Evolutionary conservation across 2,329 filamentous ascomycete species (phyloP), one percentile per base, ranked within the genome.

Genomic region (Epichloe gansuensis): DNA sequence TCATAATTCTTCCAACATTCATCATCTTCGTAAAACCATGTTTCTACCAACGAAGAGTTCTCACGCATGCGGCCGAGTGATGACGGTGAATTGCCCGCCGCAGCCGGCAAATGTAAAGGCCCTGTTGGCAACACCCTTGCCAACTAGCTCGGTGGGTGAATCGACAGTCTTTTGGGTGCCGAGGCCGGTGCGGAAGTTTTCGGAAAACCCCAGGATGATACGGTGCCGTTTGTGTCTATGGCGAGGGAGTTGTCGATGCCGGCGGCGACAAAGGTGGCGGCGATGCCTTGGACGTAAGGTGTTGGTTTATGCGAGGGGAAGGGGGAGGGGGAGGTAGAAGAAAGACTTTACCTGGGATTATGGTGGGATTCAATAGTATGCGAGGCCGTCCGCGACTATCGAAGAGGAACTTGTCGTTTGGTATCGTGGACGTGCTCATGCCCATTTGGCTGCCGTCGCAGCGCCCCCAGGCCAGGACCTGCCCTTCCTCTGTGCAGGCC

Each of bases 201-300:
- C 78, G 9, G 78, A 83, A 69, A 88, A 88, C 3, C 86, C 85
- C 85, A 89, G 4, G 77, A 77, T 66, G 81, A 88, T 12, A 82
- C 82, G 59, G 78, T 77, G 54, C 86, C 85, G 46, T 83, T 74
- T 51, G 72, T 72, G 56, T 78, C 79, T 59, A 89, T 74, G 38
- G 78, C 82, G 53, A 89, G 77, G 55, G 75, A 82, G 65, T 85
- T 83, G 59, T 89, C 85, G 2, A 78, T 78, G 31, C 79, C 82
- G 46, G 81, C 79, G 13, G 78, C 72, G 42, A 80, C 77, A n/a
- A 58, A 59, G 1, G 48, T 52, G 8, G 54, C 56, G 48, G 53
- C 52, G 13, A 55, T 48, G 37, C 34, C 58, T 56, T 50, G 23
- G 28, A 25, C 5, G 23, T 6, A 4, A 11, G 8, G 17, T 37